A percentile compares a stretch with the other conserved stretches of the same genome.
These are phyloP conservation scores for Knufia fluminis DNA, from an alignment of 2,329 filamentous ascomycete species.

Conservation along the genomic window DNA sequence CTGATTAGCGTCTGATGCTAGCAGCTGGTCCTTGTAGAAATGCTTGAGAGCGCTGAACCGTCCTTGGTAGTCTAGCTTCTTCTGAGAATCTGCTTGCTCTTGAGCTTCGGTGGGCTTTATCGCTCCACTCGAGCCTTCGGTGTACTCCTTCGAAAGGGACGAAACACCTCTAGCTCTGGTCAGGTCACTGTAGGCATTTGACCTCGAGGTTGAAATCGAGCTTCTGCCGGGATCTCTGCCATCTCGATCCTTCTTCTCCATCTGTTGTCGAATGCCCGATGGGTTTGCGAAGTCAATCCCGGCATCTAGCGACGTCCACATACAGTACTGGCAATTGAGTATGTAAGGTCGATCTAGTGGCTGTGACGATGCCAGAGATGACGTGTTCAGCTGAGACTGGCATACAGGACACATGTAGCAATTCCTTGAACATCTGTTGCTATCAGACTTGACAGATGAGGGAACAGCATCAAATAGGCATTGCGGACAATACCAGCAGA, in stretches of 20 bases:
- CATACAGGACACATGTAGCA: constrained; percentile 94
- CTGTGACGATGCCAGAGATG: constrained; percentile 41
- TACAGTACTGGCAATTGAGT: constrained; percentile 80
- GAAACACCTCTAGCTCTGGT: constrained; percentile 15
- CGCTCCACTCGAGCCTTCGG: constrained; percentile 22
- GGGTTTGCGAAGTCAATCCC: constrained; percentile 83
- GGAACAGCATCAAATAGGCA: constrained; percentile 95
- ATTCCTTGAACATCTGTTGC: constrained; percentile 87
- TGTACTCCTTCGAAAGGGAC: constrained; percentile 17
- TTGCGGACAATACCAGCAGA: constrained; percentile 89
- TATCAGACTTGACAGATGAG: constrained; percentile 83
- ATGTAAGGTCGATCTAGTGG: constrained; percentile 54
- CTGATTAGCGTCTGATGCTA: constrained; percentile 44
- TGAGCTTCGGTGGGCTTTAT: constrained; percentile 29
- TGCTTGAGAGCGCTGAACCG: constrained; percentile 64
- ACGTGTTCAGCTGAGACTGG: constrained; percentile 66
- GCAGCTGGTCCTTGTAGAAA: constrained; percentile 75
- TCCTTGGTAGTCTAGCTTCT: constrained; percentile 50
- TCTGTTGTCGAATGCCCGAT: constrained; percentile 73
- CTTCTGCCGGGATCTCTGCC: constrained; percentile 29
- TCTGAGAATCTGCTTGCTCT: constrained; percentile 12
- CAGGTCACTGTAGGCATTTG: constrained; percentile 11
- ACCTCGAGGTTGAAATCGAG: constrained; percentile 14
- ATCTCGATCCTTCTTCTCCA: constrained; percentile 51
- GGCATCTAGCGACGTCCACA: constrained; percentile 84